Evolutionary conservation across 2,329 filamentous ascomycete genomes (phyloP), one percentile per base, ranked within the genome.

Genomic region (Zopfia rhizophila): DNA sequence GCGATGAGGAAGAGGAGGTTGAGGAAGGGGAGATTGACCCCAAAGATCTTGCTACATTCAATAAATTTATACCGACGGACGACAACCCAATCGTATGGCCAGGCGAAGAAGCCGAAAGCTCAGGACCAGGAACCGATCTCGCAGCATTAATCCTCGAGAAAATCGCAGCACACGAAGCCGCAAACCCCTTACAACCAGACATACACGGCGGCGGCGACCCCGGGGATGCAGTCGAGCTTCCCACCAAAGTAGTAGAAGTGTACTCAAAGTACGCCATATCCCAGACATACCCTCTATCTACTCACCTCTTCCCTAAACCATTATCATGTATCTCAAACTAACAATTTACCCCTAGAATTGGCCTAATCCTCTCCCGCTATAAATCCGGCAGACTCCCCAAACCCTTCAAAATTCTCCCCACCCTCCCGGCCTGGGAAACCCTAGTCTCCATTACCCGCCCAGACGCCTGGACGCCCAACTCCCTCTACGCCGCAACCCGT

Each of bases 361-460:
- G 92, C 50, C 80, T 92, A 57, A 88, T 97, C 50, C 82, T 99
- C 48, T 91, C 90, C 18, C 85, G 93, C 55, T 97, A 96, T 78
- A 96, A 96, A 75, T 93, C 89, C 11, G 94, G 94, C n/a, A 93
- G 93, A 57, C 82, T 99, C 22, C 94, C 94, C 14, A 99, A 99
- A 74, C 93, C 93, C 0, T 96, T 99, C 81, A 97, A 97, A 75
- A 91, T 97, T 55, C 82, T 99, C 7, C 94, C 94, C 2, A 92
- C 91, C 1, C 84, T 97, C 11, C 91, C 91, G 6, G 85, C 94
- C 63, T 97, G 92, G 91, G 90, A 94, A 67, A 89, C 91, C 14
- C 89, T 96, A 25, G 83, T 96, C 59, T 81, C 86, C 54, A 84
- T 96, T 43, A 96, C 91, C n/a, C 82, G 86, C 21, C 92, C 93